Evolutionary conservation across 2,329 filamentous ascomycete genomes (phyloP).

Genomic region (Ascochyta fabae): DNA sequence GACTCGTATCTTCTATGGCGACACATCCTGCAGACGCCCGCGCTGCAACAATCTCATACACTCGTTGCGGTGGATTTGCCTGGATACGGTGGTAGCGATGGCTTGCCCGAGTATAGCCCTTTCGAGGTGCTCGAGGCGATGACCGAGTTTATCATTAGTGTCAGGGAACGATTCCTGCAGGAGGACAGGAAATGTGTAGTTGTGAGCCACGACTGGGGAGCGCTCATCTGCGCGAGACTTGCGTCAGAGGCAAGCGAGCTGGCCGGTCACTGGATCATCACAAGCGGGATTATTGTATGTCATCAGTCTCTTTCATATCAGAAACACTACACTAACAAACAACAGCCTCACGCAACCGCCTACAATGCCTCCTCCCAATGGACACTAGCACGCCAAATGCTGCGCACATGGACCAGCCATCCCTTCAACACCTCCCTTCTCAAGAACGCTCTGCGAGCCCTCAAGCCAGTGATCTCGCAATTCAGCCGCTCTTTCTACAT

Average conservation of each 20-base stretch:
- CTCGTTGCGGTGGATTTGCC: slow-evolving; percentile 64
- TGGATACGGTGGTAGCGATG: slow-evolving; percentile 65
- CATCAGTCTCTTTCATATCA: not conserved
- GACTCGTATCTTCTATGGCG: slow-evolving; percentile 65
- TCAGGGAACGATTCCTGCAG: slow-evolving; percentile 54
- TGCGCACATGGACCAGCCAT: slow-evolving; percentile 54
- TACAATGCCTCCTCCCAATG: slow-evolving; percentile 53
- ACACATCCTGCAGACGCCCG: slow-evolving; percentile 53
- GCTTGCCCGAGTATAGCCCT: slow-evolving; percentile 57
- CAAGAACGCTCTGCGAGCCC: slow-evolving; percentile 50
- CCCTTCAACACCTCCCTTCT: slow-evolving; percentile 56
- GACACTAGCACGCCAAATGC: slow-evolving; percentile 57
- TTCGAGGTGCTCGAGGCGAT: slow-evolving; percentile 61
- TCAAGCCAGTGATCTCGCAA: slow-evolving; percentile 59
- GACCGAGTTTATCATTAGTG: slow-evolving; percentile 59
- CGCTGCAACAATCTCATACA: slow-evolving; percentile 47
- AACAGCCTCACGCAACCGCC: slow-evolving; percentile 50
- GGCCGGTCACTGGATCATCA: slow-evolving; percentile 62
- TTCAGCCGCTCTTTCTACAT: slow-evolving; percentile 60
- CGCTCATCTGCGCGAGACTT: slow-evolving; percentile 59
- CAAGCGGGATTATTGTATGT: slow-evolving; percentile 61
- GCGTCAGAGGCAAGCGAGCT: slow-evolving; percentile 64
- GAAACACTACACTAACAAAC: not conserved
- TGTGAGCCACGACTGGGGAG: slow-evolving; percentile 64
- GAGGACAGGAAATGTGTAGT: slow-evolving; percentile 49